phyloP scores from a whole-genome alignment of 2,329 filamentous ascomycete genomes.

The Scolecobasidium constrictum region DNA sequence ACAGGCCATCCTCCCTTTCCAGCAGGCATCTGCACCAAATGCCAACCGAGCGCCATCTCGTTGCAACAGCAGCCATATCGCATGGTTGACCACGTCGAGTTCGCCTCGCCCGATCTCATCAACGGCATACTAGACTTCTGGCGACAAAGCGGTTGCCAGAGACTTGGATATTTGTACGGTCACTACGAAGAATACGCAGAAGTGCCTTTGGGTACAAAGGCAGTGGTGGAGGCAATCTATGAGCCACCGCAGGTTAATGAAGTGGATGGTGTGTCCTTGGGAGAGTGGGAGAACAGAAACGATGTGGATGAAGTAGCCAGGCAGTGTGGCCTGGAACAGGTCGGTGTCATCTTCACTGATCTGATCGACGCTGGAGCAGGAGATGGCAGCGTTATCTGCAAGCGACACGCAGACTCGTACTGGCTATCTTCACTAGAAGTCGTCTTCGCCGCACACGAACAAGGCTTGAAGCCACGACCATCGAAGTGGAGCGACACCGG shows the following conservation, averaged over 20 bases:
- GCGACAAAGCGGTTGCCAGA: constrained; percentile 73
- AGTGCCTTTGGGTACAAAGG: constrained; percentile 88
- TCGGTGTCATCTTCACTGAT: constrained; percentile 94
- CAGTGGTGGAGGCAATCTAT: constrained; percentile 92
- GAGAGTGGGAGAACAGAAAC: constrained; percentile 74
- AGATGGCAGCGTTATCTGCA: constrained; percentile 84
- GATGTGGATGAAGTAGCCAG: constrained; percentile 71
- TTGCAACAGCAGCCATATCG: constrained; percentile 87
- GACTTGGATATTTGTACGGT: constrained; percentile 84
- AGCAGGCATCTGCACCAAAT: constrained; percentile 95
- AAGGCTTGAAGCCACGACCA: constrained; percentile 77
- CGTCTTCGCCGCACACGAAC: constrained; percentile 75
- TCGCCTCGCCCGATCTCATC: constrained; percentile 72
- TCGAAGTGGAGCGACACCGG: constrained; percentile 97
- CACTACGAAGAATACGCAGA: constrained; percentile 83
- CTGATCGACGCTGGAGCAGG: constrained; percentile 69
- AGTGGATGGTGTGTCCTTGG: constrained; percentile 74
- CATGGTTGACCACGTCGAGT: constrained; percentile 98
- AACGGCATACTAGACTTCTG: constrained; percentile 88
- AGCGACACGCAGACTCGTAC: constrained; percentile 90
- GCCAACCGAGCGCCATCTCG: constrained; percentile 93
- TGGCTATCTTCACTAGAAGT: constrained; percentile 89
- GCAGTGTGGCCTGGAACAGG: constrained; percentile 73
- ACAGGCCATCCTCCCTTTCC: constrained; percentile 90
- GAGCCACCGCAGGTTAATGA: constrained; percentile 89